Evolutionary conservation across 169 alveolate species (phyloP).

Genomic region (Amoebophrya sp.): DNA sequence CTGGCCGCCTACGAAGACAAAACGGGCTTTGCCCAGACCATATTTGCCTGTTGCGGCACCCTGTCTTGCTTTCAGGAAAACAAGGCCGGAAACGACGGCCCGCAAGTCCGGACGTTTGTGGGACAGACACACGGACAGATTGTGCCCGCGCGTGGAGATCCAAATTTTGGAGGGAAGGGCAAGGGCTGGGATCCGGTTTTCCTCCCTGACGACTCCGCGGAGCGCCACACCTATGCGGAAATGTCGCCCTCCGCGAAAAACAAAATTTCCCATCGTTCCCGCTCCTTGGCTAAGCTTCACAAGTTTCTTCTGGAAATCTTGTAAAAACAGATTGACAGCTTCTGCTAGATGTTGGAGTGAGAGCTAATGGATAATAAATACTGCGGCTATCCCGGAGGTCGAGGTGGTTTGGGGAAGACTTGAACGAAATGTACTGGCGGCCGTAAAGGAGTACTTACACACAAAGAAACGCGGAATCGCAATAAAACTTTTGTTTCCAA

Average conservation of each 20-base stretch:
- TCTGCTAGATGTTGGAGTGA: too few relatives aligned
- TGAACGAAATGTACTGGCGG: too few relatives aligned
- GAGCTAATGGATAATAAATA: too few relatives aligned
- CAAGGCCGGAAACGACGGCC: background rate
- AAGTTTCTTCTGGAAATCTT: background rate
- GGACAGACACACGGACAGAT: background rate
- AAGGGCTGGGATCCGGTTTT: constrained; percentile 8
- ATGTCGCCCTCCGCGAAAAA: background rate
- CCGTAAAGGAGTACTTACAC: too few relatives aligned
- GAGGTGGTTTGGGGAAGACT: too few relatives aligned
- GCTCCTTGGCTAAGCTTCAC: background rate
- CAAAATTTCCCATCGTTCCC: background rate
- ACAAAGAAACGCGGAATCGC: too few relatives aligned
- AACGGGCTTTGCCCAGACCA: background rate
- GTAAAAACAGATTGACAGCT: background rate
- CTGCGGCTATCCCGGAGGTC: too few relatives aligned
- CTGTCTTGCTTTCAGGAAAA: too few relatives aligned
- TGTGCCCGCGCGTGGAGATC: background rate
- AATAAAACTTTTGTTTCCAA: too few relatives aligned
- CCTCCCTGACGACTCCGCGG: background rate
- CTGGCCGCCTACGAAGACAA: background rate
- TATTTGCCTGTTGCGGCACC: background rate
- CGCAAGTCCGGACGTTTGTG: background rate
- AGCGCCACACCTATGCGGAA: background rate
- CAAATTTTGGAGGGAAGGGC: background rate